Evolutionary conservation across 2,329 filamentous ascomycete species (phyloP), one percentile per base, ranked within the genome.

Genomic region (Pseudogymnoascus sp.): DNA sequence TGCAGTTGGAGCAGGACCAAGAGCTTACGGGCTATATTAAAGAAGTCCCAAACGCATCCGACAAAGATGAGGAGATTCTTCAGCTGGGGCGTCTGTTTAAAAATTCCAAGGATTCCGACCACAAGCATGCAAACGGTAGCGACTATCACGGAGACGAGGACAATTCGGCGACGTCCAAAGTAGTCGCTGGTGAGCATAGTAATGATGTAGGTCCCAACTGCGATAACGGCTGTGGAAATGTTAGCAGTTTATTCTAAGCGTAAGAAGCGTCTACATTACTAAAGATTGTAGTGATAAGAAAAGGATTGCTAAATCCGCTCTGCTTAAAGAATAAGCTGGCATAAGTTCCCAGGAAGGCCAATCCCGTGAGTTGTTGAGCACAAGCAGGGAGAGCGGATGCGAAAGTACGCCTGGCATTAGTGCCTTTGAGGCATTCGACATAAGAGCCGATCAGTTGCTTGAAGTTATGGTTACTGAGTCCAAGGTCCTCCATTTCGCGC

Each of bases 261-360:
- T n/a, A 35, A 33, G 53, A 58, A 14, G n/a, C 14, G 15, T 22
- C 2, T 9, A n/a, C 14, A 63, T 64, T 33, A 65, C 64, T 58
- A 20, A 65, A 35, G 33, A 67, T 66, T 8, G 47, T 43, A n/a
- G 64, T 67, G 6, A 69, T 67, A 9, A 63, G 59, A 15, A 69
- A 69, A 0, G 67, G 62, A 43, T 69, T 61, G 11, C 33, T 60
- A 22, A 69, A 66, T 5, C 68, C 68, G 28, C 59, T 62, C 43
- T 68, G 64, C 53, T 67, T 61, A 61, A 69, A 69, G 50, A 69
- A 69, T 11, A 65, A 60, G 9, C 59, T 65, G n/a, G 65, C 63
- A 25, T 68, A 69, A 1, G 62, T 64, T 39, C 62, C 63, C n/a
- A 69, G 59, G 22, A 69, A 65, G 6, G 65, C 39, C 0, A 69